phyloP scores from a whole-genome alignment of 495 filamentous ascomycete species.

The Tuber microsphaerosporum region DNA sequence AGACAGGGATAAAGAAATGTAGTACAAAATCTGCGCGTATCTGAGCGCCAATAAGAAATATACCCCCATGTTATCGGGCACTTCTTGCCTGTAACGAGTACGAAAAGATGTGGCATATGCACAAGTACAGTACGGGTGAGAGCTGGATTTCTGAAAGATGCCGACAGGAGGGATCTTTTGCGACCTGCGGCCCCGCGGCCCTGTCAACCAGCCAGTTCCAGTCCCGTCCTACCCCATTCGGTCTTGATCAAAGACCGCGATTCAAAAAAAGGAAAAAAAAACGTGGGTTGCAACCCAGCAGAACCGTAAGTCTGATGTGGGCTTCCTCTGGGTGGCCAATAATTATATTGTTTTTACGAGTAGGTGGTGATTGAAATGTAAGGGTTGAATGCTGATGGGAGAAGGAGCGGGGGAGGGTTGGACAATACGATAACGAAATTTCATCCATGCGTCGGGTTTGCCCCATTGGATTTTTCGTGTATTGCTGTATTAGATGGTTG shows the following conservation, averaged over 20 bases:
- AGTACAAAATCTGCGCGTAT: too few species aligned
- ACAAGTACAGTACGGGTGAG: neutral
- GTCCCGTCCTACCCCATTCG: neutral
- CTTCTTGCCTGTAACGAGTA: too few species aligned
- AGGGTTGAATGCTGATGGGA: neutral
- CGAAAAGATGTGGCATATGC: neutral
- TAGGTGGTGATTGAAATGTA: neutral
- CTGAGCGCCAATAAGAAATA: too few species aligned
- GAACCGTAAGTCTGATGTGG: neutral
- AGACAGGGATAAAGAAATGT: too few species aligned
- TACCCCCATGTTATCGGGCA: too few species aligned
- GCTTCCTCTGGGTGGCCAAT: neutral
- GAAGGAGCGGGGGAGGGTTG: neutral
- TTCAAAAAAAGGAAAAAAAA: neutral
- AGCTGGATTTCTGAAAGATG: neutral
- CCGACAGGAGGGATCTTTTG: neutral
- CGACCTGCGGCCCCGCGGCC: neutral
- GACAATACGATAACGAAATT: neutral
- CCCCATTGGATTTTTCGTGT: neutral
- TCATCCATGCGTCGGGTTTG: neutral
- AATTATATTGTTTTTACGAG: neutral
- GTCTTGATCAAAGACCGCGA: neutral
- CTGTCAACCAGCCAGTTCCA: neutral
- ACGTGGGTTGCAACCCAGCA: neutral
- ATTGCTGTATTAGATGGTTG: neutral